Percentiles rank a stretch among this genome's conserved stretches.
These are phyloP conservation scores for Marasmius sp. DNA, from an alignment of 1,284 basidiomycete species.

Conservation along the genomic window DNA sequence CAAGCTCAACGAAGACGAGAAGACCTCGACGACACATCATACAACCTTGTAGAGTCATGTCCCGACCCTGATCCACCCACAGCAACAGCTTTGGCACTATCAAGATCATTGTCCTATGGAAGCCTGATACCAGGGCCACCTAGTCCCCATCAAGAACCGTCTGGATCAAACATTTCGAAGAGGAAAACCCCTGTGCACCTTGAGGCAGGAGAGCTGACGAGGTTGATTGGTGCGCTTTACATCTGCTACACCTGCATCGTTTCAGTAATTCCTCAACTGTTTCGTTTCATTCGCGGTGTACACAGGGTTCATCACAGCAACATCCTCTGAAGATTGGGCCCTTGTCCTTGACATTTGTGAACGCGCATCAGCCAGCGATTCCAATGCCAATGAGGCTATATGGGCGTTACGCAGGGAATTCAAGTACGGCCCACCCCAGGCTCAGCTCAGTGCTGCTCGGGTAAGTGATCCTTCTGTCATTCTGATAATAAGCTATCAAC, in stretches of 20 bases:
- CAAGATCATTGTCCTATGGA: neutral
- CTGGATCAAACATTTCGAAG: neutral
- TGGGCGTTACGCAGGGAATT: conserved; percentile 74
- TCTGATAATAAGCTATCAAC: conserved; percentile 4
- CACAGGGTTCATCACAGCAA: conserved; percentile 70
- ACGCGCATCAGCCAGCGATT: conserved; percentile 62
- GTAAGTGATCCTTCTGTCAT: conserved; percentile 37
- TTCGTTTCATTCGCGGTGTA: neutral
- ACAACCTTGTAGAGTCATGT: neutral
- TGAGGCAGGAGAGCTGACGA: neutral
- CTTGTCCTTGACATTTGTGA: conserved; percentile 80
- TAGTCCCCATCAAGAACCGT: conserved; percentile 6
- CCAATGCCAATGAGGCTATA: conserved; percentile 72
- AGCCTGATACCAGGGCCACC: conserved; percentile 9
- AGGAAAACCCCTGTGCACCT: neutral
- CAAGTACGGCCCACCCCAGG: conserved; percentile 74
- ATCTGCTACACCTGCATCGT: too few relatives aligned
- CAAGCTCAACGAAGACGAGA: neutral
- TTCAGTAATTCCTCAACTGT: too few relatives aligned
- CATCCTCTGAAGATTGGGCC: conserved; percentile 75
- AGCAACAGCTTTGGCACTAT: neutral
- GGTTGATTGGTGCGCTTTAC: too few relatives aligned
- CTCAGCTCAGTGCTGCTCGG: conserved; percentile 69
- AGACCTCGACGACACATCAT: neutral
- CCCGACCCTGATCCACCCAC: neutral